Conservation (phyloP, 179 eudicot genomes). For the Silene coronaria region DNA sequence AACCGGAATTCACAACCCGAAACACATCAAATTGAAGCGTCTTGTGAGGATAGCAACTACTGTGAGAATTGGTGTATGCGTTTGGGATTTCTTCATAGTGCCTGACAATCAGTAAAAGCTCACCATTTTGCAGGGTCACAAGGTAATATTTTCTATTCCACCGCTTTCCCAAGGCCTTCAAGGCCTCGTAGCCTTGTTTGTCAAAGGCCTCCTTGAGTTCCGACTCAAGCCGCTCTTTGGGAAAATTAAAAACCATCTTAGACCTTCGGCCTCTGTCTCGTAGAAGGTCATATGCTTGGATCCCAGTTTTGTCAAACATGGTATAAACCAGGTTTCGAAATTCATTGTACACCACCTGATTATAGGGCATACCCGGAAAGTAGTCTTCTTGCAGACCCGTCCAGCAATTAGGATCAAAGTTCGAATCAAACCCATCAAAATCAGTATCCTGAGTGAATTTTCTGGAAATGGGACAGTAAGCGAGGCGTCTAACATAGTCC, state of each 20-base stretch:
- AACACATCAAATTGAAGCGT: conserved; percentile 8
- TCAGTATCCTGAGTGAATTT: background rate
- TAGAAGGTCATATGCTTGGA: background rate
- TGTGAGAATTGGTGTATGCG: too few relatives aligned
- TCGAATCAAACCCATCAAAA: background rate
- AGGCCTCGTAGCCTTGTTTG: background rate
- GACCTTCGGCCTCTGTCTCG: conserved; percentile 3
- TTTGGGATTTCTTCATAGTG: too few relatives aligned
- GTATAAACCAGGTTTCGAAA: background rate
- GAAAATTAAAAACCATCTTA: background rate
- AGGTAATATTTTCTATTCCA: too few relatives aligned
- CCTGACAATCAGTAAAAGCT: too few relatives aligned
- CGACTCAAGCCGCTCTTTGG: background rate
- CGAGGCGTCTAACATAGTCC: background rate
- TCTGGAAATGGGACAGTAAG: too few relatives aligned
- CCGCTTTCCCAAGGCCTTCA: background rate
- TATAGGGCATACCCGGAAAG: background rate
- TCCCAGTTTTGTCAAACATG: background rate
- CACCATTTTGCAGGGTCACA: too few relatives aligned
- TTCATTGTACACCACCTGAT: background rate
- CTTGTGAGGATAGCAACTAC: too few relatives aligned
- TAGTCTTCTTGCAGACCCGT: conserved; percentile 10
- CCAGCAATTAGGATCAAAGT: conserved; percentile 1
- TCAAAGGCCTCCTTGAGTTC: background rate
- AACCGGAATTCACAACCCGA: background rate